Evolutionary conservation across 2,329 filamentous ascomycete species (phyloP).

Genomic region (Waltergamsia citrina): DNA sequence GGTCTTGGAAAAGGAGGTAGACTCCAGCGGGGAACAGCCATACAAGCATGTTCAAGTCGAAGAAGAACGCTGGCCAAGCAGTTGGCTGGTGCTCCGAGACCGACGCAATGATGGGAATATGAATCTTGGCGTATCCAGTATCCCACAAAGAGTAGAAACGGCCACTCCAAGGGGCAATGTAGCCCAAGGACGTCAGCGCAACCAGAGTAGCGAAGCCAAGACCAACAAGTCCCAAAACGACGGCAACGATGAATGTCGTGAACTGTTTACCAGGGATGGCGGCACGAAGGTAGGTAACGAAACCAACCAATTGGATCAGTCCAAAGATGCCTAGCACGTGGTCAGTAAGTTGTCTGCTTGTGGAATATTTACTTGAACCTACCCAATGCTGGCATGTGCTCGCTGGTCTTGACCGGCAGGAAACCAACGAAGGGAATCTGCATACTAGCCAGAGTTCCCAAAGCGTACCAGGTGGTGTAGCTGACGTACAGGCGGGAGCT

Average conservation of each 20-base stretch:
- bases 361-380: constrained; percentile 29
- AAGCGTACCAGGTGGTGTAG: constrained; percentile 96
- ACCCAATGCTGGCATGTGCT: constrained; percentile 97
- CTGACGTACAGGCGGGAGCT: constrained; percentile 90
- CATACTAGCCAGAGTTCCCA: constrained; percentile 96
- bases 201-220: constrained; percentile 68
- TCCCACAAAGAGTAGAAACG: constrained; percentile 99
- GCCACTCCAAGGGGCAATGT: constrained; percentile 94
- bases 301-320: constrained; percentile 84
- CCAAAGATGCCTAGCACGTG: constrained; percentile 71
- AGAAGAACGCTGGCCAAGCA: constrained; percentile 98
- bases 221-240: constrained; percentile 66
- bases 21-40: constrained; percentile 99
- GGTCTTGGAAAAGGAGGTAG: constrained; percentile 92
- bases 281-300: constrained; percentile 83
- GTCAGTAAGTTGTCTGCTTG: background rate
- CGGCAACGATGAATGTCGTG: constrained; percentile 73
- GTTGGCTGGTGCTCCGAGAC: constrained; percentile 99
- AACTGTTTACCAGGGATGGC: constrained; percentile 90
- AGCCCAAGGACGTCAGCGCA: constrained; percentile 77
- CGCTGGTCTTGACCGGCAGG: constrained; percentile 89
- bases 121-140: constrained; percentile 96
- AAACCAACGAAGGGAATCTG: constrained; percentile 99
- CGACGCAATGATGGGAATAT: constrained; percentile 99
- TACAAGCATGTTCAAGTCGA: constrained; percentile 95